Evolutionary conservation across 2,329 filamentous ascomycete species (phyloP).

Genomic region (Xylaria hypoxylon): DNA sequence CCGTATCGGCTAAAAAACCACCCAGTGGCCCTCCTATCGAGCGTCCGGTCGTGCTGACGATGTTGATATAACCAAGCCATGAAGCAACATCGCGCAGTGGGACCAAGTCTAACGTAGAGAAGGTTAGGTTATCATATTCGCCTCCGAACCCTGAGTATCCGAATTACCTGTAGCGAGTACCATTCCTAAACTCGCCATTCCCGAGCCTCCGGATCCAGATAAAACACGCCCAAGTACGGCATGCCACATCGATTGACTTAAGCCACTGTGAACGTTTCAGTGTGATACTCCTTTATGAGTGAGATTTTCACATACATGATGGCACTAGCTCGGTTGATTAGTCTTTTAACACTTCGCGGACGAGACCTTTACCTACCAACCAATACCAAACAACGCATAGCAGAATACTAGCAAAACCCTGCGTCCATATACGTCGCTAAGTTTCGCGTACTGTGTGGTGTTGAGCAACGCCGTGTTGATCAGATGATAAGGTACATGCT

Average conservation of each 20-base stretch:
- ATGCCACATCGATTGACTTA: constrained; percentile 59
- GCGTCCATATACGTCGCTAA: constrained; percentile 69
- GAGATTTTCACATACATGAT: constrained; percentile 36
- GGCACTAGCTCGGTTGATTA: constrained; percentile 28
- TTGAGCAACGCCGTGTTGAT: neutral
- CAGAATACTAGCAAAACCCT: constrained; percentile 61
- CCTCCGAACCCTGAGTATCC: neutral
- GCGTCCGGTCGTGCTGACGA: constrained; percentile 63
- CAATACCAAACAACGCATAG: constrained; percentile 63
- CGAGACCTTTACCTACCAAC: constrained; percentile 55
- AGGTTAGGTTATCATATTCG: neutral
- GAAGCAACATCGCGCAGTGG: constrained; percentile 64
- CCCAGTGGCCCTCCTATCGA: constrained; percentile 67
- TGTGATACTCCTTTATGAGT: constrained; percentile 5
- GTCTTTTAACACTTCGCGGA: neutral
- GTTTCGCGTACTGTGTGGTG: constrained; percentile 61
- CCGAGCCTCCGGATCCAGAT: constrained; percentile 64
- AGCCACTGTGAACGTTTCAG: constrained; percentile 51
- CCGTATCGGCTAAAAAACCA: constrained; percentile 69
- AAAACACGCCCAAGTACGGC: constrained; percentile 64
- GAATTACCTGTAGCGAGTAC: constrained; percentile 63
- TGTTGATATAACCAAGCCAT: constrained; percentile 66
- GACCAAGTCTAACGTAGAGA: constrained; percentile 57
- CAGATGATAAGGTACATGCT: constrained; percentile 35
- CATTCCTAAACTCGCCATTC: constrained; percentile 62